Percentiles rank a stretch among this genome's conserved stretches.
These are phyloP conservation scores for Trichoderma atroviride DNA, from an alignment of 2,329 filamentous ascomycete species.

Conservation along the genomic window DNA sequence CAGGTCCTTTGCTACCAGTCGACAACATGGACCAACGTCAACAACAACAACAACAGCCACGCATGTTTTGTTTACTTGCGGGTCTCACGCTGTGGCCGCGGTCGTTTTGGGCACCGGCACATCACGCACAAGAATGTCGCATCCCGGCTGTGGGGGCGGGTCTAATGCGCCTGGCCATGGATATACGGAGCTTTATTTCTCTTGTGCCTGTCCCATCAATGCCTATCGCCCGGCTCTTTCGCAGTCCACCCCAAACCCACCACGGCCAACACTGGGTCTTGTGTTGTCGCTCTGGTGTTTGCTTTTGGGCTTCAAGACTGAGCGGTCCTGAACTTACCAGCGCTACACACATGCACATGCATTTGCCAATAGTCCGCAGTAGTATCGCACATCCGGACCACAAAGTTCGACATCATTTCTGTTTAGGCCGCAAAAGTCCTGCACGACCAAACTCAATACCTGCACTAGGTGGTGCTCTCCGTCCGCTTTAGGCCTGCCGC, in stretches of 20 bases:
- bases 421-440: neutral
- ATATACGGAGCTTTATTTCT: slow-evolving; percentile 9
- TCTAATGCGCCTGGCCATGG: slow-evolving; percentile 8
- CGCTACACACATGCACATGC: neutral
- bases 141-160: slow-evolving; percentile 24
- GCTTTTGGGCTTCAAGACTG: neutral
- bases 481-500: slow-evolving; percentile 13
- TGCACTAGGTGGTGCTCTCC: neutral
- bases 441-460: neutral
- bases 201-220: neutral
- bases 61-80: slow-evolving; percentile 15
- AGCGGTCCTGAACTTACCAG: neutral
- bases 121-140: slow-evolving; percentile 20
- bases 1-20: neutral
- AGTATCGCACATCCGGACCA: neutral
- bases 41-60: neutral
- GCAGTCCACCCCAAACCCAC: slow-evolving; percentile 17
- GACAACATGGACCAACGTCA: neutral
- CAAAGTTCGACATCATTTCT: neutral
- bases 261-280: slow-evolving; percentile 15
- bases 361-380: neutral
- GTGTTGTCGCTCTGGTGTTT: neutral
- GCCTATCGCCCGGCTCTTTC: slow-evolving; percentile 11
- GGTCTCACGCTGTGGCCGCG: slow-evolving; percentile 11
- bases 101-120: slow-evolving; percentile 20